A percentile compares a stretch with the other conserved stretches of the same genome.
phyloP scores from a whole-genome alignment of 805 yeast genomes.

The Candida tibetensis region DNA sequence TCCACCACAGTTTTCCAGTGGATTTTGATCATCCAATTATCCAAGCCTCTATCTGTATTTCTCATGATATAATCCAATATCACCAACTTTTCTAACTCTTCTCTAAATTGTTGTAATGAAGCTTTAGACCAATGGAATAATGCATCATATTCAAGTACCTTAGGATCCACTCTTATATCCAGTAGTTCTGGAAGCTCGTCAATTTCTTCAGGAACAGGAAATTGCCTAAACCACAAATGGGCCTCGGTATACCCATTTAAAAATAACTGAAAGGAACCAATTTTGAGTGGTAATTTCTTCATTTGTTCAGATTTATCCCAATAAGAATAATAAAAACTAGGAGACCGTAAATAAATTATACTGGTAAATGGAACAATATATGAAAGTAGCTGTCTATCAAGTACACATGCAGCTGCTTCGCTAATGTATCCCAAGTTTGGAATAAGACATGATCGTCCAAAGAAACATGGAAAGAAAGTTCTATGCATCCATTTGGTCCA shows the following conservation, averaged over 20 bases:
- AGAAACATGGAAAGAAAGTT: slow-evolving; percentile 72
- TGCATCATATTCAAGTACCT: background rate
- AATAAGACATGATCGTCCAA: slow-evolving; percentile 69
- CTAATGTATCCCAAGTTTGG: slow-evolving; percentile 72
- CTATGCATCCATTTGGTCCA: slow-evolving; percentile 80
- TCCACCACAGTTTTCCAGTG: slow-evolving; percentile 33
- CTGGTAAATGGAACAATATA: slow-evolving; percentile 67
- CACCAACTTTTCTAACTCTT: slow-evolving; percentile 66
- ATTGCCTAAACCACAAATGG: slow-evolving; percentile 49
- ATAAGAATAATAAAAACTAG: slow-evolving; percentile 50
- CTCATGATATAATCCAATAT: slow-evolving; percentile 70
- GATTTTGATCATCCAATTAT: slow-evolving; percentile 73
- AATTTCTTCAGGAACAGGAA: slow-evolving; percentile 53
- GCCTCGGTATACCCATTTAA: slow-evolving; percentile 59
- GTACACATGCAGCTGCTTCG: slow-evolving; percentile 67
- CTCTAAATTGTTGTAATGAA: slow-evolving; percentile 49
- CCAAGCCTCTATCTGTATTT: slow-evolving; percentile 72
- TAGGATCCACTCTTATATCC: slow-evolving; percentile 16
- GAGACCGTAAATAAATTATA: slow-evolving; percentile 47
- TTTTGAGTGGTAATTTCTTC: slow-evolving; percentile 41
- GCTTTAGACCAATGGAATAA: slow-evolving; percentile 55
- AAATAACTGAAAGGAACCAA: slow-evolving; percentile 69
- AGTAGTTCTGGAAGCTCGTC: slow-evolving; percentile 4
- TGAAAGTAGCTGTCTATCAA: slow-evolving; percentile 59
- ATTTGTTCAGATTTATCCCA: slow-evolving; percentile 39